phyloP scores from a whole-genome alignment of 139 green algal species.

The Chlorella sp. region DNA sequence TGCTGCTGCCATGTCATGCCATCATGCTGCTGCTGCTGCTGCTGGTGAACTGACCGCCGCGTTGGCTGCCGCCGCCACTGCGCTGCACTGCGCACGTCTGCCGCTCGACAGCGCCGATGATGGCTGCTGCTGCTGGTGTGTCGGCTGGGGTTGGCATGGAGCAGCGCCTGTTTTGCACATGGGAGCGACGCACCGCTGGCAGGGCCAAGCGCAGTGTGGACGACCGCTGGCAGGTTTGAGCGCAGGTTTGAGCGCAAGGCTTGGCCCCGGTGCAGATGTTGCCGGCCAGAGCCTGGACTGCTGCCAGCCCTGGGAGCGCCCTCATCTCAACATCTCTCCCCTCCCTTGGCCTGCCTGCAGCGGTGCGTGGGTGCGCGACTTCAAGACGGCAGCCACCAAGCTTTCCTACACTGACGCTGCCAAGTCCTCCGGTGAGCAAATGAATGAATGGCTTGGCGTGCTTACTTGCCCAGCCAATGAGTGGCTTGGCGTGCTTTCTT shows the following conservation, averaged over 20 bases:
- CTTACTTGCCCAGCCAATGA: slow-evolving; percentile 15
- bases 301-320: neutral
- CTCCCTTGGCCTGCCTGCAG: slow-evolving; percentile 10
- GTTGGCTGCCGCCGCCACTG: too few relatives aligned
- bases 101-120: neutral
- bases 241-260: too few relatives aligned
- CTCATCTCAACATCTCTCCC: neutral
- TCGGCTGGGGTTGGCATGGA: too few relatives aligned
- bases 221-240: too few relatives aligned
- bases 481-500: neutral
- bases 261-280: too few relatives aligned
- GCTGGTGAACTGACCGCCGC: too few relatives aligned
- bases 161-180: too few relatives aligned
- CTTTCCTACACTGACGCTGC: slow-evolving; percentile 26
- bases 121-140: neutral
- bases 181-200: too few relatives aligned
- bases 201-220: too few relatives aligned
- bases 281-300: too few relatives aligned
- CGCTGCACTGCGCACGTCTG: neutral
- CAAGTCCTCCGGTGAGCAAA: slow-evolving; percentile 14
- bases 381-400: slow-evolving; percentile 34
- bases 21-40: neutral
- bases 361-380: slow-evolving; percentile 60
- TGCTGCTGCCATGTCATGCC: neutral
- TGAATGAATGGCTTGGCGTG: too few relatives aligned